Evolutionary conservation across 345 rosid genomes (phyloP), one percentile per base, ranked within the genome.

Genomic region (Firmiana major): DNA sequence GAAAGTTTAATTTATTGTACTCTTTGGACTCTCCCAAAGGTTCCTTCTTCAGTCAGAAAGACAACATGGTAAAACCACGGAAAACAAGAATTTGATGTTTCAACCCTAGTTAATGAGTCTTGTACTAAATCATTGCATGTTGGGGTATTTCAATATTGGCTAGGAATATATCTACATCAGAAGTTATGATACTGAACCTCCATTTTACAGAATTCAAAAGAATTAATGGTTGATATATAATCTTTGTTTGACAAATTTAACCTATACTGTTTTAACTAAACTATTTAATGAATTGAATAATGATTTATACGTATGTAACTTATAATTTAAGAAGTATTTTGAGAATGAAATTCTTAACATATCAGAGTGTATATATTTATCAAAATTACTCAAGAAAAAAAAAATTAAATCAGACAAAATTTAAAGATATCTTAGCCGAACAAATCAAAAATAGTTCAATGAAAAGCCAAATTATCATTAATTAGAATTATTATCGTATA

Each of bases 1-100:
- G 64, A 80, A 55, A 72, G 75, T 51, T 45, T 55, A 9, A 53
- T 58, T n/a, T 28, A 58, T 58, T 64, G 12, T 4, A 19, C 48
- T 5, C 58, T 78, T 78, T 28, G 8, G 7, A 10, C 43, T 12
- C 36, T 17, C 62, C 73, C 62, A 63, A 63, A 36, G 12, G 31
- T 24, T 36, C 49, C 57, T 13, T 31, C 34, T 65, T 43, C 66
- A 55, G 54, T 28, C 68, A 22, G 5, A 38, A 38, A 22, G 5
- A 38, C 38, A 5, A 58, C 6, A 58, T 24, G 15, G 34, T 58
- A 34, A 24, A 24, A 58, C 57, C 17, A 58, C 6, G 28, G 5
- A 43, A 8, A 0, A 3, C 34, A 58, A 58, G 16, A 58, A 22
- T 2, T 2, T 21, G 10, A n/a, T 55, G 24, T 55, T 55, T 55